Conservation (phyloP, 805 yeast genomes). For the Candida methanosorbosa region DNA sequence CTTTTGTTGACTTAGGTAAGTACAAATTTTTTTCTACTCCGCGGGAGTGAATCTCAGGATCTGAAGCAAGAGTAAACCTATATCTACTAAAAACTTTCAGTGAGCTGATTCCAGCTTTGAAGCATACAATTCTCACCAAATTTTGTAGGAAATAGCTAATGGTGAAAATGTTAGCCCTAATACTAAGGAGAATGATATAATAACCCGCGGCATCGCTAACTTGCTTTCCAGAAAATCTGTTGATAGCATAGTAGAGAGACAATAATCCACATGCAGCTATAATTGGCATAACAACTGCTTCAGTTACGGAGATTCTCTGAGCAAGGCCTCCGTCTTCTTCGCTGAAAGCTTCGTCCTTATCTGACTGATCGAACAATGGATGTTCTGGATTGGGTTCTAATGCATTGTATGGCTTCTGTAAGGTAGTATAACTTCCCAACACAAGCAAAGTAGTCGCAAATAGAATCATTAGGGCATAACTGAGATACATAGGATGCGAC, state of each 20-base stretch:
- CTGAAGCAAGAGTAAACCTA: slow-evolving; percentile 32
- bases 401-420: slow-evolving; percentile 23
- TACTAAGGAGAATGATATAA: slow-evolving; percentile 27
- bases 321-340: slow-evolving; percentile 7
- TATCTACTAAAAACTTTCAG: slow-evolving; percentile 26
- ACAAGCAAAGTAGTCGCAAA: slow-evolving; percentile 21
- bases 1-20: slow-evolving; percentile 22
- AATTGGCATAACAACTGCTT: slow-evolving; percentile 35
- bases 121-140: slow-evolving; percentile 19
- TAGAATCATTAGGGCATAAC: slow-evolving; percentile 10
- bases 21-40: slow-evolving; percentile 28
- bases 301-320: slow-evolving; percentile 15
- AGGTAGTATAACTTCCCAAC: slow-evolving; percentile 26
- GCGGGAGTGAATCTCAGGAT: slow-evolving; percentile 25
- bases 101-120: slow-evolving; percentile 19
- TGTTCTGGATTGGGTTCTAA: slow-evolving; percentile 25
- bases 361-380: slow-evolving; percentile 33
- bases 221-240: slow-evolving; percentile 21
- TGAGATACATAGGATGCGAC: slow-evolving; percentile 2
- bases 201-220: slow-evolving; percentile 25
- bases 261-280: slow-evolving; percentile 30
- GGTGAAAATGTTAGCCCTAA: slow-evolving; percentile 24
- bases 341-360: slow-evolving; percentile 19
- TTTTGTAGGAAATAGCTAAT: slow-evolving; percentile 19
- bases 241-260: slow-evolving; percentile 28